Conservation (phyloP, 352 stramenopile species). For the Phytophthora rubi region DNA sequence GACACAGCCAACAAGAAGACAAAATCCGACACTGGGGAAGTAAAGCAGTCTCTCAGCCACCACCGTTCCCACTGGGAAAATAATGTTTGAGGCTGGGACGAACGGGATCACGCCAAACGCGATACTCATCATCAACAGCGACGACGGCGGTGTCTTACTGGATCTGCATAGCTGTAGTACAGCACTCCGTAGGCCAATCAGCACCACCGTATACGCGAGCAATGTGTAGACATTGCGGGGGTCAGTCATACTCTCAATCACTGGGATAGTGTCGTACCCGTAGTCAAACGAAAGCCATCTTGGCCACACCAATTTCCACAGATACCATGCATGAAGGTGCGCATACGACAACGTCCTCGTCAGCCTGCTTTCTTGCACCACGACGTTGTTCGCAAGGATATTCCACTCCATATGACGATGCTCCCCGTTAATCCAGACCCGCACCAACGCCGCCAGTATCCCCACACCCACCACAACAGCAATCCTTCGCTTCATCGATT, state of each 20-base stretch:
- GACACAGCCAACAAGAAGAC: conserved; percentile 59
- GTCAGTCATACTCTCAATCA: conserved; percentile 66
- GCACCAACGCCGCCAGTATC: conserved; percentile 27
- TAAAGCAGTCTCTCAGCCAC: conserved; percentile 93
- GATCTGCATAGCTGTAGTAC: conserved; percentile 24
- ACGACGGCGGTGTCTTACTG: conserved; percentile 19
- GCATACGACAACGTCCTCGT: conserved; percentile 77
- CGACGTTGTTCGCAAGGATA: conserved; percentile 89
- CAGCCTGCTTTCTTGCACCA: conserved; percentile 43
- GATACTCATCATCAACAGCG: conserved; percentile 61
- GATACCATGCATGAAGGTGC: conserved; percentile 88
- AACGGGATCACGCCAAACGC: conserved; percentile 88
- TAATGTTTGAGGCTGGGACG: conserved; percentile 89
- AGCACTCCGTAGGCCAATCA: conserved; percentile 25
- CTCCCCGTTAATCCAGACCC: conserved; percentile 76
- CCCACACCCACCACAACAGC: conserved; percentile 26
- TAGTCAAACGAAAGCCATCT: conserved; percentile 91
- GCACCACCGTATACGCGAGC: conserved; percentile 61
- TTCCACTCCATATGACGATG: conserved; percentile 80
- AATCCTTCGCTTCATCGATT: conserved; percentile 18
- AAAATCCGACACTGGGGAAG: conserved; percentile 90
- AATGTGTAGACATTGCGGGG: conserved; percentile 67
- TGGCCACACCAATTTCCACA: conserved; percentile 91
- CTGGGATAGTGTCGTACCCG: conserved; percentile 85
- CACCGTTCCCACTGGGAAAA: conserved; percentile 92